These are phyloP conservation scores for Auriscalpium vulgare DNA, from an alignment of 768 basidiomycete genomes.

Conservation along the genomic window DNA sequence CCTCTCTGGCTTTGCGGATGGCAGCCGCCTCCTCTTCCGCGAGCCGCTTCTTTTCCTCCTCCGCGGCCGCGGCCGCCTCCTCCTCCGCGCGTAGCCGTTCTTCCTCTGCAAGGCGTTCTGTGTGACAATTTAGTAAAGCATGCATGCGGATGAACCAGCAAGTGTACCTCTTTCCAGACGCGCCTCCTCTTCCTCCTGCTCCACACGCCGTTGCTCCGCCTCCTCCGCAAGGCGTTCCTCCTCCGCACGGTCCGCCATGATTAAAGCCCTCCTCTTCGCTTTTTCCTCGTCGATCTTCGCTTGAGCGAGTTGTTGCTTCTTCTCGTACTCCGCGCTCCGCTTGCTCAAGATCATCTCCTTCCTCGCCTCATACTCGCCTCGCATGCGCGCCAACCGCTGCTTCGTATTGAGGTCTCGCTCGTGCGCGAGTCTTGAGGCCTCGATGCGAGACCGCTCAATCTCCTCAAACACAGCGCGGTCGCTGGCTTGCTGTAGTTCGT, in stretches of 20 bases:
- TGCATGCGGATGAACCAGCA: neutral
- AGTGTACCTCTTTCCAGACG: slow-evolving; percentile 45
- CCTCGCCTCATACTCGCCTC: slow-evolving; percentile 55
- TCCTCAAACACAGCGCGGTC: slow-evolving; percentile 66
- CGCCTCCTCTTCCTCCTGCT: slow-evolving; percentile 34
- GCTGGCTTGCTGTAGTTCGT: slow-evolving; percentile 71
- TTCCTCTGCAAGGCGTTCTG: slow-evolving; percentile 22
- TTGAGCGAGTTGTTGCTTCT: slow-evolving; percentile 46
- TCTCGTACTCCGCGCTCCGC: slow-evolving; percentile 58
- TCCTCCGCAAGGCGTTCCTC: slow-evolving; percentile 36
- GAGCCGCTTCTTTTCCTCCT: slow-evolving; percentile 49
- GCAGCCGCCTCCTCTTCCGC: slow-evolving; percentile 50
- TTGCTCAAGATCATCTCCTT: slow-evolving; percentile 46
- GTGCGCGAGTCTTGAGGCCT: slow-evolving; percentile 49
- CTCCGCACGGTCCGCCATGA: slow-evolving; percentile 55
- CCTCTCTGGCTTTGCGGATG: slow-evolving; percentile 45
- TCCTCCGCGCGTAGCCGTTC: slow-evolving; percentile 20
- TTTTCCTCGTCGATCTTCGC: slow-evolving; percentile 82
- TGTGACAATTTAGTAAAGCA: neutral
- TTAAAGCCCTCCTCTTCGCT: slow-evolving; percentile 50
- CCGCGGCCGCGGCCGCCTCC: slow-evolving; percentile 31
- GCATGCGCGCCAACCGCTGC: slow-evolving; percentile 62
- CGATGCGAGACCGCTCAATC: slow-evolving; percentile 48
- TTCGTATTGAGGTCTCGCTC: slow-evolving; percentile 67
- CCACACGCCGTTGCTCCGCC: slow-evolving; percentile 27